Conservation (phyloP, 441 rosid genomes). For the Eugenia klotzschiana region DNA sequence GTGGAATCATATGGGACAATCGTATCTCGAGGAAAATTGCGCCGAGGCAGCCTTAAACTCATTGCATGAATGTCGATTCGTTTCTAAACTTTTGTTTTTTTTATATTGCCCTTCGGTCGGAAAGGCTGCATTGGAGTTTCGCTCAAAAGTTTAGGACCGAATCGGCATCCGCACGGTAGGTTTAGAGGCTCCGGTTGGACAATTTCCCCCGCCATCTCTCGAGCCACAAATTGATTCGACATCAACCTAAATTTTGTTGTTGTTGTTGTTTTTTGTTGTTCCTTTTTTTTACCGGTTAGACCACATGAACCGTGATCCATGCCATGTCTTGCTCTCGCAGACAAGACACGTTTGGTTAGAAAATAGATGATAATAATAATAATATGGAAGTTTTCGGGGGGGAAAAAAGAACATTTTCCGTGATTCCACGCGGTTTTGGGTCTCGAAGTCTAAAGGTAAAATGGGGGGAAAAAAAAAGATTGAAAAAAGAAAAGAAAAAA, state of each 20-base stretch:
- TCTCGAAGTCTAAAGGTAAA: neutral
- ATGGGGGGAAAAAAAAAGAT: neutral
- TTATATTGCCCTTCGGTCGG: no score
- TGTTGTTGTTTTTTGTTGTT: no score
- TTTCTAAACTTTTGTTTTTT: neutral
- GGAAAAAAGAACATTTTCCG: neutral
- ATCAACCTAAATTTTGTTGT: neutral
- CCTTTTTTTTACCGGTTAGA: neutral
- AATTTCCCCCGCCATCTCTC: neutral
- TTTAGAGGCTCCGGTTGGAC: neutral
- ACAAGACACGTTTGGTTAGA: neutral
- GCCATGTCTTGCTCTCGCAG: neutral
- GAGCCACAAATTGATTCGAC: neutral
- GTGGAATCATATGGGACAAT: neutral
- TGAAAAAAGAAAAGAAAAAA: neutral
- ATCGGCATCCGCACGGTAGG: accelerated
- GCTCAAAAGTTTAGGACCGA: accelerated
- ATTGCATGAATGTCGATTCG: neutral
- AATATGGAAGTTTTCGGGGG: neutral
- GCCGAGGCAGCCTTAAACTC: accelerated
- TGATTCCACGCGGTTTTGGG: neutral
- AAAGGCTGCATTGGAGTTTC: neutral
- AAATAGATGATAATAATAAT: neutral
- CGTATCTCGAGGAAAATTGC: neutral
- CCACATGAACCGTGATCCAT: neutral